phyloP scores from a whole-genome alignment of 2,329 filamentous ascomycete species.

The Chaetothyriales sp. region DNA sequence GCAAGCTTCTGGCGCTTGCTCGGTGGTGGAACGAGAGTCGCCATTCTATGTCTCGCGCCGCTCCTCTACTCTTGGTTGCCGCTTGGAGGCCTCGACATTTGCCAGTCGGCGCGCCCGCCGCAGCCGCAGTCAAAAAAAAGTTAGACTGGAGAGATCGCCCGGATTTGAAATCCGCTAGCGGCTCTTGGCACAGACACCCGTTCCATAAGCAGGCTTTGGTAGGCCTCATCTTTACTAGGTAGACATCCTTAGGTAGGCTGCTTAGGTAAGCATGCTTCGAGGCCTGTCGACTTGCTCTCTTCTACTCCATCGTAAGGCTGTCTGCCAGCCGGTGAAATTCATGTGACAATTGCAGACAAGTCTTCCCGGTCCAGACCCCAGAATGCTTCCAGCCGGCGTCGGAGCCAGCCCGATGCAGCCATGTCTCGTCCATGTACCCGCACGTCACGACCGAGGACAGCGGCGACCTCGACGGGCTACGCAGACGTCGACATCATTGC shows the following conservation, averaged over 20 bases:
- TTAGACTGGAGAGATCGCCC: not conserved
- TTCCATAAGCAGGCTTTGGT: too few relatives aligned
- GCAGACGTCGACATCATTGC: conserved; percentile 63
- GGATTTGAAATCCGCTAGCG: not conserved
- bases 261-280: not conserved
- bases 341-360: not conserved
- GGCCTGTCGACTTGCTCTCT: not conserved
- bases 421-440: conserved; percentile 3
- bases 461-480: conserved; percentile 42
- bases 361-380: not conserved
- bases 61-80: not conserved
- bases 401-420: not conserved
- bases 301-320: too few relatives aligned
- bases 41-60: conserved; percentile 40
- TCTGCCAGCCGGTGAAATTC: not conserved
- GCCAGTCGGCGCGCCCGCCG: too few relatives aligned
- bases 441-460: conserved; percentile 35
- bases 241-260: too few relatives aligned
- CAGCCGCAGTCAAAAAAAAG: not conserved
- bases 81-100: too few relatives aligned
- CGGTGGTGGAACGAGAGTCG: conserved; percentile 68
- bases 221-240: too few relatives aligned
- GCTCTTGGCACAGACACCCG: not conserved
- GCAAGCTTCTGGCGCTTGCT: conserved; percentile 78
- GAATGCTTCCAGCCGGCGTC: not conserved